These are phyloP conservation scores for Kwoniella dendrophila DNA, from an alignment of 768 basidiomycete genomes.

Conservation along the genomic window DNA sequence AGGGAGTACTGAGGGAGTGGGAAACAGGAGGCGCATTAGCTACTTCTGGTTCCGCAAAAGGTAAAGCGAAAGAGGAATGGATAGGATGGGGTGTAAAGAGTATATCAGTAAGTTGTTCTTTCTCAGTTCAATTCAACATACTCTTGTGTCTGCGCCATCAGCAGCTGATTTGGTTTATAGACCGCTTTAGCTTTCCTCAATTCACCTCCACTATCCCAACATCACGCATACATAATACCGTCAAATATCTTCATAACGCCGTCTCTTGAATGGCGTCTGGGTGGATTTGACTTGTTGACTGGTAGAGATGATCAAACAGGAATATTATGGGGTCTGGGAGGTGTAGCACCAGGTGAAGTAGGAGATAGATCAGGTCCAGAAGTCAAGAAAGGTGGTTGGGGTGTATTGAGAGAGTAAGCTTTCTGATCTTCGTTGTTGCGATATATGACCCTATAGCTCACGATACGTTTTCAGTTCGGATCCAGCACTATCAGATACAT, in stretches of 20 bases:
- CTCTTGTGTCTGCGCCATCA: neutral
- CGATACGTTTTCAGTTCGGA: slow-evolving; percentile 55
- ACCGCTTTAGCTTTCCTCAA: slow-evolving; percentile 90
- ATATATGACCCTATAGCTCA: neutral
- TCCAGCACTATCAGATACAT: slow-evolving; percentile 75
- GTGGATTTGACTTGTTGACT: slow-evolving; percentile 88
- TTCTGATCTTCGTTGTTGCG: neutral
- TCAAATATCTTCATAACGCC: slow-evolving; percentile 82
- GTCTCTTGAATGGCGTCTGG: slow-evolving; percentile 94
- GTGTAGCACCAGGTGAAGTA: slow-evolving; percentile 66
- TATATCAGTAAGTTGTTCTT: slow-evolving; percentile 67
- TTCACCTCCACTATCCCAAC: slow-evolving; percentile 79
- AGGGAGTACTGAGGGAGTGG: slow-evolving; percentile 66
- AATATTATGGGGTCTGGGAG: slow-evolving; percentile 62
- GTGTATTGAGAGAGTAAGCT: slow-evolving; percentile 73
- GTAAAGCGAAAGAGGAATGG: slow-evolving; percentile 79
- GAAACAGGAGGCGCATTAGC: slow-evolving; percentile 50
- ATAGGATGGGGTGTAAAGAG: slow-evolving; percentile 90
- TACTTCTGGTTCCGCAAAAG: slow-evolving; percentile 33
- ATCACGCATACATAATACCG: slow-evolving; percentile 62
- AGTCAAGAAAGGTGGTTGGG: slow-evolving; percentile 85
- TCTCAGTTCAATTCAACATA: neutral
- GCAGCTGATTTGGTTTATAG: slow-evolving; percentile 56
- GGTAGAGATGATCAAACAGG: slow-evolving; percentile 76
- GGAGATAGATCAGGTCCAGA: slow-evolving; percentile 71